phyloP scores from a whole-genome alignment of 164 flowering plant genomes.

The Magnolia changhungtana region DNA sequence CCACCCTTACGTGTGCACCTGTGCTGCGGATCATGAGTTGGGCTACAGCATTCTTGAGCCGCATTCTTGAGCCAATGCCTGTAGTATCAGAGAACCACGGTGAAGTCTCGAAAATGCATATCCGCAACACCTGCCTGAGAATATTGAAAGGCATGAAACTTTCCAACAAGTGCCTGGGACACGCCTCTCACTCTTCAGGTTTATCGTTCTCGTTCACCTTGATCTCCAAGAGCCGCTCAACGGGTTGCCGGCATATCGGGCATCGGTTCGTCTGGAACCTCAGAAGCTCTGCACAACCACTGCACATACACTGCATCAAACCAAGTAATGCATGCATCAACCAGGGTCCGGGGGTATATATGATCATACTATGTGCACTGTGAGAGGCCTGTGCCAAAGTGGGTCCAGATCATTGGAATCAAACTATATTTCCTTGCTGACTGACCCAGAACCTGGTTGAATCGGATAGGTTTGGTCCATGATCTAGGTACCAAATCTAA shows the following conservation, averaged over 20 bases:
- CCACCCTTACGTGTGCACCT: no score
- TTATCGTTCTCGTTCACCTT: conserved; percentile 47
- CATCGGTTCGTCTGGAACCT: conserved; percentile 84
- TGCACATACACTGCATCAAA: conserved; percentile 90
- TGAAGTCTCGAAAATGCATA: no score
- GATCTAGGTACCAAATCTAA: no score
- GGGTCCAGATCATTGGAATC: not conserved
- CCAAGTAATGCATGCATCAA: not conserved
- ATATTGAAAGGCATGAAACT: not conserved
- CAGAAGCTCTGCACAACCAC: conserved; percentile 82
- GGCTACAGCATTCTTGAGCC: no score
- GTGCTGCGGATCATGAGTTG: no score
- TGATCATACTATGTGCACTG: not conserved
- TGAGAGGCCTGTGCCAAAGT: not conserved
- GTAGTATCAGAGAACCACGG: no score
- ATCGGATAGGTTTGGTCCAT: no score
- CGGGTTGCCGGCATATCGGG: conserved; percentile 93
- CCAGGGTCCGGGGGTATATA: not conserved
- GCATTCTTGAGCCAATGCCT: no score
- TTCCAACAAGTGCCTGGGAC: not conserved
- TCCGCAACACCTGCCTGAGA: not conserved
- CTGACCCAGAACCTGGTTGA: no score
- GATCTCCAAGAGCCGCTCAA: conserved; percentile 86
- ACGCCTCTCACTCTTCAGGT: conserved; percentile 36
- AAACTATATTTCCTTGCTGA: not conserved